These are phyloP conservation scores for Osmanthus fragrans DNA, from an alignment of 257 asterid species.

Conservation along the genomic window DNA sequence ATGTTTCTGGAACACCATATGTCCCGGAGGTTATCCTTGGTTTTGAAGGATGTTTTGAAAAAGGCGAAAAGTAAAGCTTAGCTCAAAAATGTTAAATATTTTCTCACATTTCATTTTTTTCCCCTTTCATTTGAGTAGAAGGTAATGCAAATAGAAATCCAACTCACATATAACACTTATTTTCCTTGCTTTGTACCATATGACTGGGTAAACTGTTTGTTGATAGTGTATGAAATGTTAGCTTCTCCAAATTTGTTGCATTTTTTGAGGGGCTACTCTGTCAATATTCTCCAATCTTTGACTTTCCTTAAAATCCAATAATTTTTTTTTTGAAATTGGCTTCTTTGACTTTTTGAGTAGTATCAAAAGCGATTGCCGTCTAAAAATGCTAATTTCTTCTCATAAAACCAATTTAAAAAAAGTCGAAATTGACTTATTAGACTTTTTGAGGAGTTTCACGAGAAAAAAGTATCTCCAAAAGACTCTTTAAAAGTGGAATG, in stretches of 20 bases:
- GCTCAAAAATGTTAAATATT: neutral
- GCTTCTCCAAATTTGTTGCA: neutral
- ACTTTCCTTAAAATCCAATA: no score
- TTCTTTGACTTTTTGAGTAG: no score
- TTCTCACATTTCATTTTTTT: neutral
- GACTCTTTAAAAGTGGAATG: no score
- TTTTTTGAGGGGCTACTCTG: neutral
- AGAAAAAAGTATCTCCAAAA: no score
- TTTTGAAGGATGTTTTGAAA: conserved; percentile 52
- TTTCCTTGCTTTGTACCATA: neutral
- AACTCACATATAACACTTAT: neutral
- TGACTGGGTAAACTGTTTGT: neutral
- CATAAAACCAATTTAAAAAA: no score
- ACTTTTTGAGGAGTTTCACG: no score
- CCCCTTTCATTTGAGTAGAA: neutral
- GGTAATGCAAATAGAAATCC: neutral
- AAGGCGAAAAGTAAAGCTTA: neutral
- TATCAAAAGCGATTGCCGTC: no score
- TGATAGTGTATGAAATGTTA: neutral
- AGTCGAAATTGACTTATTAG: no score
- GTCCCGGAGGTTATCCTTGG: conserved; percentile 70
- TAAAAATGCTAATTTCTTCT: no score
- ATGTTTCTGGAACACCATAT: conserved; percentile 82
- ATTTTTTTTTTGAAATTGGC: no score
- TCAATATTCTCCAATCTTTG: neutral